Conservation (phyloP, 108 stramenopile species). For the Nitzschia palea region DNA sequence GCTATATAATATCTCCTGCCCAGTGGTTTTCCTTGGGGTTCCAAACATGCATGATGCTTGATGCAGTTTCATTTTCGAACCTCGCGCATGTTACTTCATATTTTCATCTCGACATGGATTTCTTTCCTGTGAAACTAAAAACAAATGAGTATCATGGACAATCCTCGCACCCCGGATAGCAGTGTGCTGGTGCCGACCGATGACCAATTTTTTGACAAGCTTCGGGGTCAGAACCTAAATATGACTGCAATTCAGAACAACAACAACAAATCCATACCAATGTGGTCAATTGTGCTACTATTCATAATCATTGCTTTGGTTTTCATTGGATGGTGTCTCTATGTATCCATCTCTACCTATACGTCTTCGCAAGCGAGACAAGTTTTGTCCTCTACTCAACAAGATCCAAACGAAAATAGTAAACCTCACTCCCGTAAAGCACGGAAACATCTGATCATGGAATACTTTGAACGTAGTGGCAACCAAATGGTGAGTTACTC, state of each 20-base stretch:
- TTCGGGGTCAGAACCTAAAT: background rate
- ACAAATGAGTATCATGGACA: too few species aligned
- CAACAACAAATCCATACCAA: background rate
- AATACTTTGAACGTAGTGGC: constrained; percentile 1
- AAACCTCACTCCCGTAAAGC: background rate
- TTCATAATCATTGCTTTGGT: background rate
- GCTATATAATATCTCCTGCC: too few species aligned
- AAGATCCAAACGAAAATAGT: background rate
- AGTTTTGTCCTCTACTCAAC: background rate
- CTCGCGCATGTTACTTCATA: too few species aligned
- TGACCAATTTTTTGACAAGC: background rate
- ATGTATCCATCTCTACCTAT: background rate
- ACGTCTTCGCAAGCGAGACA: background rate
- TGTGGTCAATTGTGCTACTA: background rate
- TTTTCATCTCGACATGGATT: too few species aligned
- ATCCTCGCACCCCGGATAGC: background rate
- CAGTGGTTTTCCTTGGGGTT: too few species aligned
- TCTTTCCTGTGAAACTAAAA: too few species aligned
- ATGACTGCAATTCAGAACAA: background rate
- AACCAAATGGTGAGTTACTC: constrained; percentile 8
- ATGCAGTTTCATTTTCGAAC: too few species aligned
- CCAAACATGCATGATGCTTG: too few species aligned
- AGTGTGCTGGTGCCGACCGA: background rate
- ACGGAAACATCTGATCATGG: background rate
- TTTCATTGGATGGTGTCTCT: constrained; percentile 1